Percentiles rank a stretch among this genome's conserved stretches.
phyloP scores from a whole-genome alignment of 73 alveolate genomes.

The Tetrahymena malaccensis region DNA sequence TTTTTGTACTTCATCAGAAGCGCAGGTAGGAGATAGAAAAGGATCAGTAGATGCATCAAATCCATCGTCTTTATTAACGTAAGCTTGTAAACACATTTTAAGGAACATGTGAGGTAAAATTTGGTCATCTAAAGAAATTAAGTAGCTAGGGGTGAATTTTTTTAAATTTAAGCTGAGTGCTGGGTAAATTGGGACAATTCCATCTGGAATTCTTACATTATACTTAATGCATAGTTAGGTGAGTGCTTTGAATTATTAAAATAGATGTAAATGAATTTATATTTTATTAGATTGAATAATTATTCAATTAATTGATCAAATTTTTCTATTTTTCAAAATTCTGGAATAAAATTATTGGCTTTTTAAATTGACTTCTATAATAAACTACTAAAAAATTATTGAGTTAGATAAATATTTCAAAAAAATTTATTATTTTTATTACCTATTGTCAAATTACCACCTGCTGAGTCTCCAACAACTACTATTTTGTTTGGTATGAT shows the following conservation, averaged over 20 bases:
- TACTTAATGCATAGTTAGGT: constrained; percentile 65
- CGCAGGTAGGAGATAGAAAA: constrained; percentile 53
- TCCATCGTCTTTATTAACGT: constrained; percentile 57
- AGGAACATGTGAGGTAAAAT: constrained; percentile 75
- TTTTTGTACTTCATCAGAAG: constrained; percentile 41
- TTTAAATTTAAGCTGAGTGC: constrained; percentile 68
- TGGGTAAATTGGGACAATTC: constrained; percentile 85
- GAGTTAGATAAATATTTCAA: too few relatives aligned
- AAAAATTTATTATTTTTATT: not conserved
- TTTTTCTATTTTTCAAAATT: not conserved
- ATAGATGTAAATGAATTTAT: too few relatives aligned
- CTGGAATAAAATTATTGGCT: too few relatives aligned
- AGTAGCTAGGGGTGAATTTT: constrained; percentile 68
- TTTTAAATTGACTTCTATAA: too few relatives aligned
- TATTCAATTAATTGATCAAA: too few relatives aligned
- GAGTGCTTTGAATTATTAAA: constrained; percentile 35
- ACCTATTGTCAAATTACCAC: constrained; percentile 37
- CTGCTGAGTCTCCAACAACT: constrained; percentile 50
- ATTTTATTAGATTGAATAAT: not conserved
- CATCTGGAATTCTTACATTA: constrained; percentile 84
- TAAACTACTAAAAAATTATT: not conserved
- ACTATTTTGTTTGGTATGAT: constrained; percentile 72
- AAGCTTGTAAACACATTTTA: constrained; percentile 55
- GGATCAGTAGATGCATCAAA: constrained; percentile 49
- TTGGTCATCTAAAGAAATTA: constrained; percentile 81